Evolutionary conservation across 352 stramenopile genomes (phyloP).

Genomic region (Pythium rishiriense): DNA sequence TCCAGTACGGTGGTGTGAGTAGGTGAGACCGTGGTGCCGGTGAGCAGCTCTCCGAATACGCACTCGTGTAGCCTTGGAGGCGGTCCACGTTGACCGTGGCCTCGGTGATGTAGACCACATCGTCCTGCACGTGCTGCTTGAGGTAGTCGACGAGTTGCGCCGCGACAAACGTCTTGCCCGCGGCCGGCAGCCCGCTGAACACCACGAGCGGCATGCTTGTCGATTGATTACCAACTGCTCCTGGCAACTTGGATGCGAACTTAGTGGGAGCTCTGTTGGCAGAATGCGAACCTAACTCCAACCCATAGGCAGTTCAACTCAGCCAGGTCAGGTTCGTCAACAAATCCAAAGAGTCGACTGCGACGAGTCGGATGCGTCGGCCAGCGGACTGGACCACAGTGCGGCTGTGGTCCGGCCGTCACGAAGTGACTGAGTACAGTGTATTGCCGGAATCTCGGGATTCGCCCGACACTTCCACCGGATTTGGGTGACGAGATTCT

Average conservation of each 20-base stretch:
- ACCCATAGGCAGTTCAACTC: too few relatives aligned
- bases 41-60: not conserved
- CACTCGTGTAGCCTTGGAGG: constrained; percentile 60
- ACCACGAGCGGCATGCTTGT: constrained; percentile 71
- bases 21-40: not conserved
- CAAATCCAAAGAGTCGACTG: too few relatives aligned
- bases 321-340: too few relatives aligned
- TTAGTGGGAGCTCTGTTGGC: not conserved
- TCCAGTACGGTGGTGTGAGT: not conserved
- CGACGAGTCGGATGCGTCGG: too few relatives aligned
- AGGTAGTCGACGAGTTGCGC: constrained; percentile 52
- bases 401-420: too few relatives aligned
- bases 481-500: too few relatives aligned
- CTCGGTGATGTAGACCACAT: constrained; percentile 62
- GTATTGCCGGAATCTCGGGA: too few relatives aligned
- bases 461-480: too few relatives aligned
- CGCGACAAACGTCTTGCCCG: constrained; percentile 65
- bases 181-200: constrained; percentile 65
- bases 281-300: too few relatives aligned
- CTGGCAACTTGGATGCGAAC: constrained; percentile 7
- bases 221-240: not conserved
- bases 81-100: constrained; percentile 63
- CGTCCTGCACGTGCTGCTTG: constrained; percentile 35
- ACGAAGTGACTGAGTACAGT: too few relatives aligned
- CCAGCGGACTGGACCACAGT: too few relatives aligned